Evolutionary conservation across 495 filamentous ascomycete genomes (phyloP), one percentile per base, ranked within the genome.

Genomic region (Neurospora pannonica): DNA sequence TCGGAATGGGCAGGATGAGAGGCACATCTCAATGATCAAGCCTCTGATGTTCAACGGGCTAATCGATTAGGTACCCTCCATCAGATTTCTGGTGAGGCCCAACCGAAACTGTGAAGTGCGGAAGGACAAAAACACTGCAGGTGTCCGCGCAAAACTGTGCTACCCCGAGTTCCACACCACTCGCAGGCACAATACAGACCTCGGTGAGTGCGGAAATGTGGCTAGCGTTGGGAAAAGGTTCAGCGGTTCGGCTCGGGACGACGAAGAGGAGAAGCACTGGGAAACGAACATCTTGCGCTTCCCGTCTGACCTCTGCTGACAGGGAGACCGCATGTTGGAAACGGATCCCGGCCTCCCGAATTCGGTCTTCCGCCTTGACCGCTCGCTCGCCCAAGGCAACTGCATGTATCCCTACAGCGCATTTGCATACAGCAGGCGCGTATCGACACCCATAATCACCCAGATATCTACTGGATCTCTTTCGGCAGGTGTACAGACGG

Each of bases 21-120:
- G 69, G 73, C 73, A 31, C 67, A 74, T 46, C 54, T 70, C 43
- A 60, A 21, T 21, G 70, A 77, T 71, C 5, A 75, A 38, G 71
- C 40, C 71, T 38, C n/a, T 69, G 71, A 37, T 40, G 34, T 71
- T 71, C 1, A 67, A 67, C 54, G 54, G 24, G 15, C 7, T 36
- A 34, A 34, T 34, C 54, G 54, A 67, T 67, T 19, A 67, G 11
- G 28, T 34, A 67, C 54, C 54, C 54, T 67, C 6, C 54, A 34
- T 67, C 54, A 67, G 28, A 5, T 67, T 67, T 67, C 54, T 67
- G 28, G 54, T 67, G 54, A 67, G 15, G 54, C 54, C 54, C 54
- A 67, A 67, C 54, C 21, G 11, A 28, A 60, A 60, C 28, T 67
- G 54, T 17, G 54, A 62, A 67, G 54, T 34, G 54, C 15, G 54